A percentile compares a stretch with the other conserved stretches of the same genome.
Conservation (phyloP, 139 green algal species). For the Tetradesmus lagerheimii region DNA sequence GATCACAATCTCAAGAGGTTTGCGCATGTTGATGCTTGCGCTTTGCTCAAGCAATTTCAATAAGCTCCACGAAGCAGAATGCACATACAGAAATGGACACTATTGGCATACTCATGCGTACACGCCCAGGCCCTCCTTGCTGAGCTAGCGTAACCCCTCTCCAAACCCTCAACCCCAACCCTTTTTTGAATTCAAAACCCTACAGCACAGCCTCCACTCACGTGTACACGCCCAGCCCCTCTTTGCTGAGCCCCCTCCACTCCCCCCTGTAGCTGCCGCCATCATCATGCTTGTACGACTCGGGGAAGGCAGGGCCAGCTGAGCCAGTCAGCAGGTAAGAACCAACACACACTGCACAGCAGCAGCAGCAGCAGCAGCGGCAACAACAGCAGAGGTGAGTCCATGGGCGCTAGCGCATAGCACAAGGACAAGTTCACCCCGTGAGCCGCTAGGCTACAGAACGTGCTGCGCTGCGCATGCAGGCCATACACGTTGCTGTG, state of each 20-base stretch:
- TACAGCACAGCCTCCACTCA: not conserved
- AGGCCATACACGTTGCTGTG: no score
- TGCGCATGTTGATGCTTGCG: no score
- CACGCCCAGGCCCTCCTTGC: not conserved
- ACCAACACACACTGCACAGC: constrained; percentile 50
- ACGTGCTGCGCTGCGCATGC: no score
- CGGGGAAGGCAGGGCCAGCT: constrained; percentile 74
- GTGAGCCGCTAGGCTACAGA: no score
- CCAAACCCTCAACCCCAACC: no score
- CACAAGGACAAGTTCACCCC: not conserved
- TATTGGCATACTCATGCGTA: not conserved
- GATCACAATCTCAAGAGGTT: no score
- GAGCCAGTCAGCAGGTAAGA: constrained; percentile 66
- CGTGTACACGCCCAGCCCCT: constrained; percentile 83
- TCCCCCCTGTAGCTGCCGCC: constrained; percentile 83
- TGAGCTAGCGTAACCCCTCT: no score
- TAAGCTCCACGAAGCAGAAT: no score
- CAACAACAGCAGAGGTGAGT: constrained; percentile 11
- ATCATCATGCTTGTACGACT: constrained; percentile 78
- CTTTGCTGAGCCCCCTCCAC: constrained; percentile 81
- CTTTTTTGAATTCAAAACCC: not conserved
- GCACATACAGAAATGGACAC: no score
- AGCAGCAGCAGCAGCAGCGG: constrained; percentile 12
- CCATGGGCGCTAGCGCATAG: not conserved
- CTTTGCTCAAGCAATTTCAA: no score